Percentiles rank a stretch among this genome's conserved stretches.
Evolutionary conservation across 1,284 basidiomycete genomes (phyloP).

Genomic region (Porogramme epimiltina): DNA sequence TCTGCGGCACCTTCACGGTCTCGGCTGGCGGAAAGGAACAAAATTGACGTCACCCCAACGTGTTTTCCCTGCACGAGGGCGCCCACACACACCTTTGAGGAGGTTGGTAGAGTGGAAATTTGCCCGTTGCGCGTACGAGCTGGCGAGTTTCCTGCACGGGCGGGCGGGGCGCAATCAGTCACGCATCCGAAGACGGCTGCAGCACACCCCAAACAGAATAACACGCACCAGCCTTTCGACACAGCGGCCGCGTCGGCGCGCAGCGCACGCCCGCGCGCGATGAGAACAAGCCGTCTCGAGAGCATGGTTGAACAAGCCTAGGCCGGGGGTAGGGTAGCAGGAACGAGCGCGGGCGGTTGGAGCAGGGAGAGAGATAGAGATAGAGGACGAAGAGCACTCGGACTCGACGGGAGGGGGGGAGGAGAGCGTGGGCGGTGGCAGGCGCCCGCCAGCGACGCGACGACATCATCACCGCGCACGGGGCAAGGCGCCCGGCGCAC

Average conservation of each 20-base stretch:
- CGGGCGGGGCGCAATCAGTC: not conserved
- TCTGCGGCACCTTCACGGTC: conserved; percentile 95
- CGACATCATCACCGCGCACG: conserved; percentile 20
- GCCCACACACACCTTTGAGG: conserved; percentile 55
- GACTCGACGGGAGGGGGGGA: conserved; percentile 1
- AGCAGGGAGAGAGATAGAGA: not conserved
- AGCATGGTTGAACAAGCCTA: conserved; percentile 67
- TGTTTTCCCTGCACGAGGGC: not conserved
- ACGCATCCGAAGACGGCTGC: too few relatives aligned
- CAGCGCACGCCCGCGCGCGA: conserved; percentile 62
- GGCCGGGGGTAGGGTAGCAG: conserved; percentile 3
- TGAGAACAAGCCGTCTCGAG: conserved; percentile 68
- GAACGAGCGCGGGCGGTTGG: conserved; percentile 5
- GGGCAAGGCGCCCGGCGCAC: conserved; percentile 21
- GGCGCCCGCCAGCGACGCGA: conserved; percentile 20
- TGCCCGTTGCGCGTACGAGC: conserved; percentile 49
- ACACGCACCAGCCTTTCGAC: conserved; percentile 55
- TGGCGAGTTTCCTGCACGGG: conserved; percentile 46
- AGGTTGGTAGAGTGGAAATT: conserved; percentile 71
- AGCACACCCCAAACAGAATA: too few relatives aligned
- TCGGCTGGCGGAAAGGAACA: conserved; percentile 52
- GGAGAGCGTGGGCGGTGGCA: conserved; percentile 9
- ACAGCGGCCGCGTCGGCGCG: conserved; percentile 41
- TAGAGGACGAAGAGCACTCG: too few relatives aligned
- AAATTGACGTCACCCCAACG: conserved; percentile 16